A percentile compares a stretch with the other conserved stretches of the same genome.
Conservation (phyloP, 148 eudicot genomes). For the Camellia lanceoleosa region DNA sequence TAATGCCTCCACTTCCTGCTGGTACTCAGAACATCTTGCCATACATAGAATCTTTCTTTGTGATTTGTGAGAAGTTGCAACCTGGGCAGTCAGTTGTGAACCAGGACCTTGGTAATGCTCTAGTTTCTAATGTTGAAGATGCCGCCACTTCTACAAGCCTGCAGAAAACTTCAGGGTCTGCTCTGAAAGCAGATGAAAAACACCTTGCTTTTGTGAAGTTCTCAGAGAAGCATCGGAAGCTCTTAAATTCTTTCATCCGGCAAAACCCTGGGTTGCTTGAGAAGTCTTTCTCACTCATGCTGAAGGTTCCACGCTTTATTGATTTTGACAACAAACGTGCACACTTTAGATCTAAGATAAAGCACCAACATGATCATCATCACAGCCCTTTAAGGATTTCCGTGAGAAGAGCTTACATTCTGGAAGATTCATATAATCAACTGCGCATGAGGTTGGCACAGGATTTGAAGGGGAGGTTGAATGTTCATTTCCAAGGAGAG, state of each 20-base stretch:
- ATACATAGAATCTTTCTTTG: conserved; percentile 94
- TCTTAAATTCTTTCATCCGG: conserved; percentile 86
- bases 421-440: conserved; percentile 98
- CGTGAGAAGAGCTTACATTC: conserved; percentile 93
- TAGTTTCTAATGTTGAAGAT: conserved; percentile 70
- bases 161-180: conserved; percentile 37
- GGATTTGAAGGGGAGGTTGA: conserved; percentile 92
- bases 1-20: conserved; percentile 80
- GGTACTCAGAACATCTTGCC: conserved; percentile 95
- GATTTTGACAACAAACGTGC: conserved; percentile 96
- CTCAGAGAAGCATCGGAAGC: conserved; percentile 85
- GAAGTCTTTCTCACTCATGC: conserved; percentile 90
- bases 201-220: conserved; percentile 79
- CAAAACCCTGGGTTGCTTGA: conserved; percentile 97
- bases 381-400: conserved; percentile 94
- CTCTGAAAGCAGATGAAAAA: conserved; percentile 63
- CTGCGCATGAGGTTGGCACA: conserved; percentile 77
- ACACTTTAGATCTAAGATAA: conserved; percentile 94
- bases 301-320: conserved; percentile 96
- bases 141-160: conserved; percentile 58
- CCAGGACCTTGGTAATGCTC: conserved; percentile 49
- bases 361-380: conserved; percentile 95
- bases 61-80: conserved; percentile 92
- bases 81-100: conserved; percentile 56
- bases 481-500: conserved; percentile 96